Evolutionary conservation across 305 asterid species (phyloP), one percentile per base, ranked within the genome.

Genomic region (Fraxinus sp.): DNA sequence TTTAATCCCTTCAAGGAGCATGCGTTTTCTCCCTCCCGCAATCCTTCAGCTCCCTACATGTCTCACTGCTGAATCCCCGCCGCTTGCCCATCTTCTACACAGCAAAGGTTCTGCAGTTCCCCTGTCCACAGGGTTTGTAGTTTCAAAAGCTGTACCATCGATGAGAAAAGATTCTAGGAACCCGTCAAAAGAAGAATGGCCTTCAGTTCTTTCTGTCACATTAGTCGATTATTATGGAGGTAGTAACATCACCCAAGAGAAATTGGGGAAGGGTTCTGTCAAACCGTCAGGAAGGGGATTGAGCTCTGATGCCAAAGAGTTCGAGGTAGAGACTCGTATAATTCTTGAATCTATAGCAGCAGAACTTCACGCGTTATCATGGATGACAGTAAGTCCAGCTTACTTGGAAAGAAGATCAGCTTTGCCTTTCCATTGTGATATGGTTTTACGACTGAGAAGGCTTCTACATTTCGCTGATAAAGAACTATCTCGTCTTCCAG

Each of bases 41-140:
- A 80, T 88, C 78, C 96, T 97, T 74, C 99, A 97, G 90, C 97
- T 97, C 46, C 99, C 97, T 1, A 97, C 98, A 9, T 93, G 96
- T 79, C 97, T 97, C 78, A 97, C 98, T 68, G 98, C 99, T 9
- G 98, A 93, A 82, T 97, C 99, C 77, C 99, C 99, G 37, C 99
- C 98, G 59, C 93, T 97, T 0, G 99, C 98, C 74, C 99, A 94
- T 85, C 98, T 97, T 71, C 89, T 97, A 76, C 99, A 97, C 85
- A 97, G 99, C 90, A 94, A 93, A 89, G 99, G 99, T 39, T 93
- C 98, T 8, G 99, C 98, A 5, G 88, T 93, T 82, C 97, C 99
- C 75, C 86, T 97, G 6, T 93, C 97, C n/a, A 92, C 98, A 2
- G 94, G 94, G 37, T 97, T 97, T 71, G 97, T 89, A 35, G 98